Percentiles rank a stretch among this genome's conserved stretches.
Evolutionary conservation across 208 protist genomes (phyloP).

Genomic region (Vickermania spadyakhi): DNA sequence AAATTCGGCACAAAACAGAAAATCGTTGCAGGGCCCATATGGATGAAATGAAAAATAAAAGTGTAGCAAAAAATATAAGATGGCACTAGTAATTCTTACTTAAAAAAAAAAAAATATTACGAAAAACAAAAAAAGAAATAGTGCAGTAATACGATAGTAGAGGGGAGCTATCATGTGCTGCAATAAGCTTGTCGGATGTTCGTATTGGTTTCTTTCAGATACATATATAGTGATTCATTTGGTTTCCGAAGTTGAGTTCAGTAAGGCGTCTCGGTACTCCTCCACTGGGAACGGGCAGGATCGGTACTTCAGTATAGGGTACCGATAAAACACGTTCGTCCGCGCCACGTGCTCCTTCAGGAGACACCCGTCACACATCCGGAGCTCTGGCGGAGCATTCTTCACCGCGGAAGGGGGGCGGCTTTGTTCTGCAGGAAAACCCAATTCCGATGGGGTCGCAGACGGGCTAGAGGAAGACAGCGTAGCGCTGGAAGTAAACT

Average conservation of each 20-base stretch:
- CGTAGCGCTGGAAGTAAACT: no score
- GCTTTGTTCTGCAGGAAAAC: neutral
- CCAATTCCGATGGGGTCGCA: slow-evolving; percentile 11
- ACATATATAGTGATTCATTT: no score
- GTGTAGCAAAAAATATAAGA: neutral
- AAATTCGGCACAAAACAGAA: slow-evolving; percentile 88
- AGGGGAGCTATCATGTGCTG: no score
- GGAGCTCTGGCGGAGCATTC: slow-evolving; percentile 3
- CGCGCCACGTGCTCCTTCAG: slow-evolving; percentile 66
- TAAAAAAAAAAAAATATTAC: slow-evolving; percentile 4
- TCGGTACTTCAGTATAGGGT: slow-evolving; percentile 79
- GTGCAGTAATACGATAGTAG: no score
- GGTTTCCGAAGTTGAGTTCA: no score
- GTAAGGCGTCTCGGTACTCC: slow-evolving; percentile 59
- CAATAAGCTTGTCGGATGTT: no score
- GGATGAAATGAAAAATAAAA: slow-evolving; percentile 7
- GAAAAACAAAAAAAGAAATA: slow-evolving; percentile 2
- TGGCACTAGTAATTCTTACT: slow-evolving; percentile 2
- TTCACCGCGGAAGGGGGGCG: slow-evolving; percentile 1
- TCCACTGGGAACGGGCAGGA: slow-evolving; percentile 79
- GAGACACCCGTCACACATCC: slow-evolving; percentile 55
- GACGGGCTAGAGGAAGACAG: no score
- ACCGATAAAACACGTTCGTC: slow-evolving; percentile 85
- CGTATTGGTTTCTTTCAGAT: no score
- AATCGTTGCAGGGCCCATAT: slow-evolving; percentile 15